Percentiles rank a stretch among this genome's conserved stretches.
phyloP scores from a whole-genome alignment of 2,329 filamentous ascomycete species.

The Fusarium agapanthi region DNA sequence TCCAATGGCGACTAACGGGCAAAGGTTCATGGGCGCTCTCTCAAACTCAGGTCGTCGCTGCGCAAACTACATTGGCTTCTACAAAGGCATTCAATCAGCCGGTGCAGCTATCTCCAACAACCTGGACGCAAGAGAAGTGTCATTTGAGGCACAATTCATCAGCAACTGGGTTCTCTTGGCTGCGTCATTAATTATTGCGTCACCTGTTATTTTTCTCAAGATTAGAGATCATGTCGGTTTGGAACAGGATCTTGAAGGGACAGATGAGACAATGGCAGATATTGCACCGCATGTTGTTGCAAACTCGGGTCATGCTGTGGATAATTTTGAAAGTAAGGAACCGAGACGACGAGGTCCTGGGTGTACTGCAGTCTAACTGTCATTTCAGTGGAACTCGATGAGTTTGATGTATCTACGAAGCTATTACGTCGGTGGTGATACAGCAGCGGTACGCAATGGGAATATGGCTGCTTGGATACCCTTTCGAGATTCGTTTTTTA shows the following conservation, averaged over 20 bases:
- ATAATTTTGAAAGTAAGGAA: neutral
- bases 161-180: constrained; percentile 77
- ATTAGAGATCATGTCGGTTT: constrained; percentile 79
- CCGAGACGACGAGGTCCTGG: neutral
- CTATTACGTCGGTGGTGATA: neutral
- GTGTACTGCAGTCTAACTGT: neutral
- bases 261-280: constrained; percentile 81
- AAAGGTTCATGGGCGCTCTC: constrained; percentile 88
- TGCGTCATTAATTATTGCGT: constrained; percentile 76
- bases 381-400: neutral
- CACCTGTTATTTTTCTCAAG: constrained; percentile 80
- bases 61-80: constrained; percentile 92
- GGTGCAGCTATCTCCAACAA: constrained; percentile 66
- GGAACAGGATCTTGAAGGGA: constrained; percentile 84
- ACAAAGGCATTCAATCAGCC: constrained; percentile 82
- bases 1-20: neutral
- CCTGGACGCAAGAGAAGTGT: constrained; percentile 47
- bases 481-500: too few relatives aligned
- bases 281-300: constrained; percentile 51
- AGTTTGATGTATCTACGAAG: neutral
- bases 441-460: rapidly evolving
- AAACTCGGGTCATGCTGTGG: neutral
- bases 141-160: constrained; percentile 77
- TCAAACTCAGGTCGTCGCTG: constrained; percentile 92
- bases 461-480: neutral